Base-by-base conservation (phyloP, 176 grass and related monocot genomes). In the Puya raimondii region DNA sequence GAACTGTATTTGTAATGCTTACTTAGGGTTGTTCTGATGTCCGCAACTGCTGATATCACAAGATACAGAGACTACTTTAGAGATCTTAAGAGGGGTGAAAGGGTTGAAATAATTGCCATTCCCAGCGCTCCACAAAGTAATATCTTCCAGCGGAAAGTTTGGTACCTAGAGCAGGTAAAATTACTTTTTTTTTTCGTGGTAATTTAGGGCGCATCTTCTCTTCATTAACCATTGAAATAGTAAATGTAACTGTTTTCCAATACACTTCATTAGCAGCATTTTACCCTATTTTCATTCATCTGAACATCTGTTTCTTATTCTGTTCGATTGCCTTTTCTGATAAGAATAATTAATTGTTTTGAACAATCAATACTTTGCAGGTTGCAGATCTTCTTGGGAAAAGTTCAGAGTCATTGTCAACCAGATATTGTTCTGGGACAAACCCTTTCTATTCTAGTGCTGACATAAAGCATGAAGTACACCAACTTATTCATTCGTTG, bases 81-180 rank as follows among this genome's bases (percentile, higher is more conserved):
- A 74, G 85, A 88, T 69, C 61, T 96, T 67, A 88, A 76, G 67
- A 88, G 88, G 70, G 88, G 73, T 70, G 92, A 96, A 80, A 91
- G 91, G 78, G 83, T 96, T 66, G 91, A 96, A 86, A 88, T 96
- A 53, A 91, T 96, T 84, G 92, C 92, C 56, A 88, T 96, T 75
- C 92, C 92, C 66, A 84, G 54, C 70, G 85, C 83, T 58, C 75
- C 92, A 21, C 78, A 79, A 42, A 72, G 76, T 72, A 78, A 27
- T 49, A 84, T 86, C 67, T 96, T 82, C 56, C 83, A 91, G 80
- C 79, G 92, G 68, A 84, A 96, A 73, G 92, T 96, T 73, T 53
- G 88, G 58, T 96, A 96, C 73, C 88, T 96, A 66, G 92, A 91
- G 50, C 80, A 91, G 92, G 92, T 96, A 79, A 64, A 73, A 66